These are phyloP conservation scores for Phaffia tasmanica DNA, from an alignment of 768 basidiomycete species.

Conservation along the genomic window DNA sequence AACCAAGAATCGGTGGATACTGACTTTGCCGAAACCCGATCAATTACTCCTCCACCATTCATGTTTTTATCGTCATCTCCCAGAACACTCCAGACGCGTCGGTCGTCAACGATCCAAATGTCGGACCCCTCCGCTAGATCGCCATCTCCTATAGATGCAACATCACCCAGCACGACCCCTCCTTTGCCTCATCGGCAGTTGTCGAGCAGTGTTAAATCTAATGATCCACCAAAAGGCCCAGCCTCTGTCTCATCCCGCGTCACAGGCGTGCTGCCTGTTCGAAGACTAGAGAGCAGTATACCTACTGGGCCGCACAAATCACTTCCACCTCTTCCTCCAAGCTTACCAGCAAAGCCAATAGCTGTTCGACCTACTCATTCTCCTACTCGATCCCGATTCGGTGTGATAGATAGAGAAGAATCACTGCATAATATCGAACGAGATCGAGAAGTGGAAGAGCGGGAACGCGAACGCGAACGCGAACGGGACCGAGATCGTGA, in stretches of 20 bases:
- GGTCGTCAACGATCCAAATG: too few species aligned
- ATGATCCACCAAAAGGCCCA: not conserved
- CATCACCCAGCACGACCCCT: too few species aligned
- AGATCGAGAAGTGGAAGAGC: conserved; percentile 9
- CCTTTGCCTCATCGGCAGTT: too few species aligned
- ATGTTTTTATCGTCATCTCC: too few species aligned
- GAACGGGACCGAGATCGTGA: conserved; percentile 12
- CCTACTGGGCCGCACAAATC: not conserved
- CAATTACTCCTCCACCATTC: too few species aligned
- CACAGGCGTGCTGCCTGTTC: not conserved
- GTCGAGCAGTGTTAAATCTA: too few species aligned
- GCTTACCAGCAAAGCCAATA: not conserved
- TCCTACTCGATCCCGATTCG: not conserved
- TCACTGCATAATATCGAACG: conserved; percentile 3
- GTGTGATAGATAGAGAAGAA: not conserved
- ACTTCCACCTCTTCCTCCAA: conserved; percentile 4
- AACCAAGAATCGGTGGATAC: too few species aligned
- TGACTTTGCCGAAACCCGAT: too few species aligned
- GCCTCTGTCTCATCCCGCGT: not conserved
- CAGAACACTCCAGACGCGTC: too few species aligned
- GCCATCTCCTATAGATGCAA: too few species aligned
- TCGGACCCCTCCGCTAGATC: too few species aligned
- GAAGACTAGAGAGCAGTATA: not conserved
- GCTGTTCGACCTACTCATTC: conserved; percentile 5
- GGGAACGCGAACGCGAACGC: conserved; percentile 8